phyloP scores from a whole-genome alignment of 768 basidiomycete genomes.

The Filobasidium wieringae region DNA sequence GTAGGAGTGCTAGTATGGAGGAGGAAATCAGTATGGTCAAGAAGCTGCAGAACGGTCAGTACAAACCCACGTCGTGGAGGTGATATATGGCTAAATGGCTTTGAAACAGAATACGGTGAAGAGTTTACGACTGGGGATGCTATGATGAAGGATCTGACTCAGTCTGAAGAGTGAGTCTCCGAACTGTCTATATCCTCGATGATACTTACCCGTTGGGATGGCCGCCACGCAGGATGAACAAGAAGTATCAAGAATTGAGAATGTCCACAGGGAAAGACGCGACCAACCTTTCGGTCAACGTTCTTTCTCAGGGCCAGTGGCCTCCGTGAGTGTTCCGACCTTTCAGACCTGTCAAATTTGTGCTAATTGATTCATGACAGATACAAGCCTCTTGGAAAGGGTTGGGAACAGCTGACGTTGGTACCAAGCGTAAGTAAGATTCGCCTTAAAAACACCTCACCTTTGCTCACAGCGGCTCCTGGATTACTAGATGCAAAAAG shows the following conservation, averaged over 20 bases:
- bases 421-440: background rate
- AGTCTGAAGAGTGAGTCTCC: constrained; percentile 36
- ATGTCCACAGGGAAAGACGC: constrained; percentile 14
- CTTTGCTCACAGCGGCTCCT: too few relatives aligned
- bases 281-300: constrained; percentile 57
- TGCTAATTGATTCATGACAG: constrained; percentile 22
- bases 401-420: constrained; percentile 4
- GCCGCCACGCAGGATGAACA: constrained; percentile 42
- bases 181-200: constrained; percentile 11
- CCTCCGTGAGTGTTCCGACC: constrained; percentile 46
- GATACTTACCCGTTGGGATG: constrained; percentile 50
- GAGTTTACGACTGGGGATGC: constrained; percentile 88
- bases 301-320: constrained; percentile 82
- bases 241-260: constrained; percentile 3
- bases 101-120: constrained; percentile 67
- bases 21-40: constrained; percentile 73
- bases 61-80: background rate
- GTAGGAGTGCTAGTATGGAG: constrained; percentile 72
- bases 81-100: background rate
- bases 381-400: constrained; percentile 39
- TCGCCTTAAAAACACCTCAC: too few relatives aligned
- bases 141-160: constrained; percentile 81
- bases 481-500: constrained; percentile 54
- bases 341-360: background rate
- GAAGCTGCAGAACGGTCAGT: constrained; percentile 69